Conservation (phyloP, 768 basidiomycete genomes). For the Mycena crocata region DNA sequence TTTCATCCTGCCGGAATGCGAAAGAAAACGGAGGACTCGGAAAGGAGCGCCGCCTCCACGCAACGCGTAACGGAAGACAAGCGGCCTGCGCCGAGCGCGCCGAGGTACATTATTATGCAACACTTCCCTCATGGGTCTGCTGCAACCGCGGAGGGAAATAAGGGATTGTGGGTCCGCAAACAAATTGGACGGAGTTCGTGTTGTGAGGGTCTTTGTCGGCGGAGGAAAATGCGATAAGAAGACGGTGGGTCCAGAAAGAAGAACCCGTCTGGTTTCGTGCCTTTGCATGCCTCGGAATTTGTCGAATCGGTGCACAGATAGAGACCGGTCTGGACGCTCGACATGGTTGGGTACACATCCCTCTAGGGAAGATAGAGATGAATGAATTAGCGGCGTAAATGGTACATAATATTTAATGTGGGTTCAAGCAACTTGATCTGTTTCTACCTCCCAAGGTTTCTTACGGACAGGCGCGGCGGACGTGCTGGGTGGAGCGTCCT, state of each 20-base stretch:
- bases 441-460: slow-evolving; percentile 27
- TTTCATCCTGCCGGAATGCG: no score
- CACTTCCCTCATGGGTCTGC: neutral
- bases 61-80: neutral
- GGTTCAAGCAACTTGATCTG: slow-evolving; percentile 5
- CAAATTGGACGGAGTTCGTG: neutral
- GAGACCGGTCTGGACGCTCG: no score
- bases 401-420: slow-evolving; percentile 7
- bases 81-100: neutral
- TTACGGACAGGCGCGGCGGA: slow-evolving; percentile 22
- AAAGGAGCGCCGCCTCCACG: no score
- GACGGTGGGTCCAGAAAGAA: no score
- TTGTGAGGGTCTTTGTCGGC: neutral
- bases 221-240: no score
- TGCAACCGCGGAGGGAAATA: neutral
- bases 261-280: no score
- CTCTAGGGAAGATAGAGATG: neutral
- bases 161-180: neutral
- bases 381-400: neutral
- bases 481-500: slow-evolving; percentile 23
- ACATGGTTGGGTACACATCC: no score
- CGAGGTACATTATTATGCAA: neutral
- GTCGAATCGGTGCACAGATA: no score
- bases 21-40: no score
- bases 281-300: no score